Evolutionary conservation across 106 monocot genomes (phyloP).

Genomic region (Chionographis japonica): DNA sequence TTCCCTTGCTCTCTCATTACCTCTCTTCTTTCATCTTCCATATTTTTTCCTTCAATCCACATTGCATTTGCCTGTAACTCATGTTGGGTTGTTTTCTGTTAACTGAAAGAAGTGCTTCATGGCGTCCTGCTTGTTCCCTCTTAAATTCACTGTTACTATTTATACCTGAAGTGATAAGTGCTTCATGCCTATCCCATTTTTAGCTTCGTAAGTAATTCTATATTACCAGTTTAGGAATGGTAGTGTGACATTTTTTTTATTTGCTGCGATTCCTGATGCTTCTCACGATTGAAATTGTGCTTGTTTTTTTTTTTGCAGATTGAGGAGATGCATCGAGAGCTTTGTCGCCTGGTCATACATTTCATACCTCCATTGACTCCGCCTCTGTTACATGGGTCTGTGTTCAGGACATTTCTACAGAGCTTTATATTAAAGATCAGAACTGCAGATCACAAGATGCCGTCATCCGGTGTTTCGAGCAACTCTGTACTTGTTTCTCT

Average conservation of each 20-base stretch:
- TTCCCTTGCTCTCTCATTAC: too few species aligned
- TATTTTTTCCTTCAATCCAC: too few species aligned
- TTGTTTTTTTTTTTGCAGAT: slow-evolving; percentile 68
- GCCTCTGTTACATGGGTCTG: slow-evolving; percentile 60
- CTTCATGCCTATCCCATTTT: too few species aligned
- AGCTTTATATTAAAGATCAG: slow-evolving; percentile 57
- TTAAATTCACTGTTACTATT: too few species aligned
- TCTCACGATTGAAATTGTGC: background rate
- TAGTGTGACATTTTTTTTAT: background rate
- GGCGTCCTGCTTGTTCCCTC: too few species aligned
- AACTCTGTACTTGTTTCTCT: slow-evolving; percentile 68
- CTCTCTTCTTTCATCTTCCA: too few species aligned
- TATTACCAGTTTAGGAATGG: background rate
- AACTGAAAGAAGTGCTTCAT: too few species aligned
- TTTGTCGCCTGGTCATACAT: slow-evolving; percentile 69
- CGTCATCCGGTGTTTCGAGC: slow-evolving; percentile 37
- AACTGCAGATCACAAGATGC: slow-evolving; percentile 52
- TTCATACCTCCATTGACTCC: slow-evolving; percentile 68
- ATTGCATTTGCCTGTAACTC: too few species aligned
- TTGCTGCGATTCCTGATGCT: background rate
- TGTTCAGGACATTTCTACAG: slow-evolving; percentile 84
- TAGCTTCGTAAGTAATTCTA: too few species aligned
- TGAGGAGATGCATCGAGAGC: slow-evolving; percentile 84
- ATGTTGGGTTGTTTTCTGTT: too few species aligned
- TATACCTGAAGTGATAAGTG: too few species aligned